Conservation (phyloP, 2,329 filamentous ascomycete genomes). For the Plenodomus biglobosus region DNA sequence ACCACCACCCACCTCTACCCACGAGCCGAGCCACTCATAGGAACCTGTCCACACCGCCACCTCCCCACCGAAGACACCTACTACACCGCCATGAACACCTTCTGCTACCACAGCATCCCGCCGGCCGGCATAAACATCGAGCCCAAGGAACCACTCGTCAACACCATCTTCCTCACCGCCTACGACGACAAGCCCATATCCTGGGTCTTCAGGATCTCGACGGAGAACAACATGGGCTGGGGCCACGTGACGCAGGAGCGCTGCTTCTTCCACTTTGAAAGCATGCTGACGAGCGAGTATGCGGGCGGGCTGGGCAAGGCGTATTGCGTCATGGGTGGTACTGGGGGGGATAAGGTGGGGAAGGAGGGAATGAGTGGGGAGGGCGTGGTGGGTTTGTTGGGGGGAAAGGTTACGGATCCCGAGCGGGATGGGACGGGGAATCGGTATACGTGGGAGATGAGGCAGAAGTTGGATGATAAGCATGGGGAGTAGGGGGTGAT, state of each 20-base stretch:
- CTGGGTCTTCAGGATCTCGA: slow-evolving; percentile 4
- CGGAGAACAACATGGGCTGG: neutral
- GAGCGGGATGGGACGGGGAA: neutral
- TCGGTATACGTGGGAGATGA: neutral
- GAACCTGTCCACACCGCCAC: neutral
- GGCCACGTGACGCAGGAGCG: neutral
- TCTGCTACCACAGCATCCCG: neutral
- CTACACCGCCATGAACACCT: neutral
- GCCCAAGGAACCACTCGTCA: neutral
- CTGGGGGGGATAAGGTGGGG: neutral
- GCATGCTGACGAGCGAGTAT: neutral
- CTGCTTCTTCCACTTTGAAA: neutral
- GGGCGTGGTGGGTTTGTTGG: neutral
- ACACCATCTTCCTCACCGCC: slow-evolving; percentile 1
- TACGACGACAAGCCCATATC: slow-evolving; percentile 2
- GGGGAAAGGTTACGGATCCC: neutral
- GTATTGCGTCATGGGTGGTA: neutral
- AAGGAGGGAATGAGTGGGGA: neutral
- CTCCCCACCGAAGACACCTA: neutral
- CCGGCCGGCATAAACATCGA: neutral
- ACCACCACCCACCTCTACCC: neutral
- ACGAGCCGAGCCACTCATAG: neutral
- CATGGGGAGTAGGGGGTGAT: neutral
- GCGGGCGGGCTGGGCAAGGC: neutral
- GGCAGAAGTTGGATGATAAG: neutral